These are phyloP conservation scores for Dioscorea zingiberensis DNA, from an alignment of 106 monocot genomes.

Conservation along the genomic window DNA sequence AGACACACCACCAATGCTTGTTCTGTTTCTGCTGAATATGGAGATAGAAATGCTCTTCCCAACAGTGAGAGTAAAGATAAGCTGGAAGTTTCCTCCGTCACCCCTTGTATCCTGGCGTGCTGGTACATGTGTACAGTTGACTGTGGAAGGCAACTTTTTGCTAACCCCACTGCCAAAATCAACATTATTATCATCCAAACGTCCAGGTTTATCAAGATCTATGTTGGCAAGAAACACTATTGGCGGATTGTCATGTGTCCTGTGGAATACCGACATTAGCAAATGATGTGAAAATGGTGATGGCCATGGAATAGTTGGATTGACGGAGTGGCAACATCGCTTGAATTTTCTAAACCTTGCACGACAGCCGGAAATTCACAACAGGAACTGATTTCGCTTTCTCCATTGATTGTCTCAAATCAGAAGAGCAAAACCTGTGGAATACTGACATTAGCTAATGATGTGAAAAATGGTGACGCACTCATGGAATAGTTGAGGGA, in stretches of 20 bases:
- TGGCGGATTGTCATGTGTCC: conserved; percentile 3
- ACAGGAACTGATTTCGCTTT: neutral
- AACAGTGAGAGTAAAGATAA: conserved; percentile 12
- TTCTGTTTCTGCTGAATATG: conserved; percentile 16
- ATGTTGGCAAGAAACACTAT: conserved; percentile 1
- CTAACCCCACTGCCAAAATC: conserved; percentile 74
- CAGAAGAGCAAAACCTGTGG: conserved; percentile 10
- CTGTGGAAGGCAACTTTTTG: conserved; percentile 67
- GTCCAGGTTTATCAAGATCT: conserved; percentile 15
- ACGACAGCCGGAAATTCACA: neutral
- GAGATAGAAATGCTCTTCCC: conserved; percentile 3
- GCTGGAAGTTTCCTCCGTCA: conserved; percentile 74
- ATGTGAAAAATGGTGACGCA: neutral
- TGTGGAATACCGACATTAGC: conserved; percentile 5
- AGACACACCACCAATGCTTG: neutral
- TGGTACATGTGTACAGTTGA: conserved; percentile 42
- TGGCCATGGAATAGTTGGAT: neutral
- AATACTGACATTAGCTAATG: conserved; percentile 8
- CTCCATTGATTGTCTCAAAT: conserved; percentile 4
- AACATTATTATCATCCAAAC: conserved; percentile 23
- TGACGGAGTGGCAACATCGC: conserved; percentile 1
- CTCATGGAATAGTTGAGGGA: neutral
- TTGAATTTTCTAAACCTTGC: neutral
- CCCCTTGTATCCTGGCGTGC: conserved; percentile 82
- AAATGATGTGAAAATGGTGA: neutral